phyloP scores from a whole-genome alignment of 2,329 filamentous ascomycete species.

The Ophiocordyceps unilateralis region DNA sequence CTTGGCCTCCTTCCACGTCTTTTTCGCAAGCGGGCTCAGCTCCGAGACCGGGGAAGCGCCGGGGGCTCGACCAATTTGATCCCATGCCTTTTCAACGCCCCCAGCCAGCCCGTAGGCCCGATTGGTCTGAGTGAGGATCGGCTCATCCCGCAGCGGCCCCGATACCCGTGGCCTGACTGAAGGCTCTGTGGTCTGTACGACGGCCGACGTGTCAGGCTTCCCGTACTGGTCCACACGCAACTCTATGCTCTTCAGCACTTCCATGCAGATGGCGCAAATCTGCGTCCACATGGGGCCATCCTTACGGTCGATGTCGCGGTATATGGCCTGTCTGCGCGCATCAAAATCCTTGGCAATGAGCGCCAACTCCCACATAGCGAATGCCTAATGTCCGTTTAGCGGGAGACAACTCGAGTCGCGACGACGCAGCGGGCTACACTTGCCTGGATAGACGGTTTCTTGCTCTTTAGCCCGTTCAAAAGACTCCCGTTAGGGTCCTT shows the following conservation, averaged over 20 bases:
- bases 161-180: conserved; percentile 18
- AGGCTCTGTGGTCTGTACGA: conserved; percentile 12
- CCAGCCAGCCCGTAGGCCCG: conserved; percentile 19
- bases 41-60: conserved; percentile 29
- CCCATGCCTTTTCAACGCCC: conserved; percentile 28
- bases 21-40: conserved; percentile 33
- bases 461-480: conserved; percentile 65
- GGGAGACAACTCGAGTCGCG: no score
- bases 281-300: conserved; percentile 72
- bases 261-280: conserved; percentile 51
- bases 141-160: conserved; percentile 25
- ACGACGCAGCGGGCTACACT: conserved; percentile 10
- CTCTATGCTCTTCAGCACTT: conserved; percentile 50
- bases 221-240: conserved; percentile 46
- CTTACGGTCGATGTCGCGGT: conserved; percentile 69
- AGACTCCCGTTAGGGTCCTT: conserved; percentile 87
- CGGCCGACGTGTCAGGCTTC: conserved; percentile 20
- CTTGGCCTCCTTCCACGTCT: conserved; percentile 27
- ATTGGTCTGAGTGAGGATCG: conserved; percentile 24
- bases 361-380: conserved; percentile 82
- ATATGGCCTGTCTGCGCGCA: conserved; percentile 65
- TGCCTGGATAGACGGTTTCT: conserved; percentile 61
- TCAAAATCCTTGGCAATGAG: conserved; percentile 61
- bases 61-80: conserved; percentile 25
- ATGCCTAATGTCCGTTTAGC: conserved; percentile 32